Base-by-base conservation (phyloP, 2,329 filamentous ascomycete genomes). In the Blumeriella jaapii region DNA sequence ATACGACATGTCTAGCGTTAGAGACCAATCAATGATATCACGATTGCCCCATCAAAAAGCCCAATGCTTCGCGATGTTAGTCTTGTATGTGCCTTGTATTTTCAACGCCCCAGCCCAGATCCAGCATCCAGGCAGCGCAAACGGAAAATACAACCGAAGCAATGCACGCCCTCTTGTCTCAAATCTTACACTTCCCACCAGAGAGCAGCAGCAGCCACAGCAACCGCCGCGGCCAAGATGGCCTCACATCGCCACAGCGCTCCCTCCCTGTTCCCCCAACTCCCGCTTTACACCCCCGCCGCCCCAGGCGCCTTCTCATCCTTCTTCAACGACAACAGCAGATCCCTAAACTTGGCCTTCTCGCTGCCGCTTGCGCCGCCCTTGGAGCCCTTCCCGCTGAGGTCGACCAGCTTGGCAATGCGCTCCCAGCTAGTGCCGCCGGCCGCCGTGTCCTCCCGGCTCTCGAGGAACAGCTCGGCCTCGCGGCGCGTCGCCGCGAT, bases 351-450 rank as follows among this genome's bases (percentile, higher is more conserved):
- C 46, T 86, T 83, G 60, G 93, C 85, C 71, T 98, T 98, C 52
- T 89, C 87, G 42, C 83, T 93, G 29, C 87, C 89, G 42, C 77
- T 78, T 27, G 83, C 86, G 55, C 87, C 89, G 39, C 89, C 87
- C 61, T 78, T 82, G 40, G 74, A 65, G 10, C 89, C 86, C 65
- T 96, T 98, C 44, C 91, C 91, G 54, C 85, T 95, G 47, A 98
- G 63, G 61, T 98, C 91, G n/a, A 96, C 87, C 50, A 98, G 62
- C 67, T 96, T 98, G 15, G 87, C 82, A 55, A 98, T 96, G 49
- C 91, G 80, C 65, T 98, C 91, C 91, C 91, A 98, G 69, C 84
- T 93, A 4, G 91, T 98, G 44, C 91, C 91, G 32, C 91, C 91
- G 8, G 84, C 84, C 15, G 86, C 83, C 24, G 87, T 95, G 59